Evolutionary conservation across 805 yeast species (phyloP).

Genomic region (Pichia eremophila): DNA sequence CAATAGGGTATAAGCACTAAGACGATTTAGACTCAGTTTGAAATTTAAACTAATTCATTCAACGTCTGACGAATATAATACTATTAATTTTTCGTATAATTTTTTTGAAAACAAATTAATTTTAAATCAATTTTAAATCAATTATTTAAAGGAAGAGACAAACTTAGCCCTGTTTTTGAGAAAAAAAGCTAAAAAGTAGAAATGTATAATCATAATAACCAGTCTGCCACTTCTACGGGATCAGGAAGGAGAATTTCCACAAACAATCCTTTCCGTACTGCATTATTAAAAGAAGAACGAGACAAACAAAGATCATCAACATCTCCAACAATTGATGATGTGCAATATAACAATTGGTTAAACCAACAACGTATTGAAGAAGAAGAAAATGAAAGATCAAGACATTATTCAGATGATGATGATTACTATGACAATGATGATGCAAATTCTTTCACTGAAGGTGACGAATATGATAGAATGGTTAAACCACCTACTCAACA

Average conservation of each 20-base stretch:
- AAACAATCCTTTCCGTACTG: slow-evolving; percentile 65
- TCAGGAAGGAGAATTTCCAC: slow-evolving; percentile 42
- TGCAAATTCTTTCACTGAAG: slow-evolving; percentile 23
- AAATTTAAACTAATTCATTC: no score
- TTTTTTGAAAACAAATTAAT: no score
- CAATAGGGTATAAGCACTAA: no score
- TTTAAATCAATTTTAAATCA: no score
- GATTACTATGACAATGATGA: slow-evolving; percentile 35
- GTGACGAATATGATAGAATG: slow-evolving; percentile 12
- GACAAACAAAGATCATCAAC: slow-evolving; percentile 9
- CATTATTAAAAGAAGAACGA: slow-evolving; percentile 26
- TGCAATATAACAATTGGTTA: slow-evolving; percentile 52
- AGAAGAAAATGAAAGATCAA: slow-evolving; percentile 21
- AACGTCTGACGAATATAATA: no score
- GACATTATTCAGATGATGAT: not conserved
- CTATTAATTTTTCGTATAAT: no score
- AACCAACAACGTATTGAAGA: slow-evolving; percentile 21
- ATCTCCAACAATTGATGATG: slow-evolving; percentile 17
- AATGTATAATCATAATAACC: slow-evolving; percentile 26
- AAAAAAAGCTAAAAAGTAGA: not conserved
- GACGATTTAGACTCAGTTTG: no score
- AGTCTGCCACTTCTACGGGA: slow-evolving; percentile 28
- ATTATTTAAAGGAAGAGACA: no score
- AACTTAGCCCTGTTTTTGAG: not conserved
- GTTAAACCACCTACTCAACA: not conserved